Evolutionary conservation across 768 basidiomycete species (phyloP).

Genomic region (Favolaschia claudopus): DNA sequence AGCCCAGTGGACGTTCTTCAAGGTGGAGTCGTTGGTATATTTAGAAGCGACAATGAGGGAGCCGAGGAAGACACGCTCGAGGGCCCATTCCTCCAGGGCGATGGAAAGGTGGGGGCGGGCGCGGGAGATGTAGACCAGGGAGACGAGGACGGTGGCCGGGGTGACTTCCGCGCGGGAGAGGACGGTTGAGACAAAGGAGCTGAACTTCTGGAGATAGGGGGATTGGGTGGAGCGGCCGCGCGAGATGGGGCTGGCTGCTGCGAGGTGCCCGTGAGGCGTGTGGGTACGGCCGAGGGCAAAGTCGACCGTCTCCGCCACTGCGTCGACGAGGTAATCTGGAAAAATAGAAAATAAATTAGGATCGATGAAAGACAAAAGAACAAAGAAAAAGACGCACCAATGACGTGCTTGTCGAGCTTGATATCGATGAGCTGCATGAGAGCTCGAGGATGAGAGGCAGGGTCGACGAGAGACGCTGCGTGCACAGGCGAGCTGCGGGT

Average conservation of each 20-base stretch:
- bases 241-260: too few species aligned
- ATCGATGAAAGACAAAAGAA: not conserved
- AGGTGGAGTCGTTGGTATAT: slow-evolving; percentile 89
- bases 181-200: slow-evolving; percentile 71
- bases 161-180: slow-evolving; percentile 78
- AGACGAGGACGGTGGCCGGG: slow-evolving; percentile 69
- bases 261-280: slow-evolving; percentile 52
- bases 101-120: slow-evolving; percentile 84
- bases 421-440: slow-evolving; percentile 74
- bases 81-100: slow-evolving; percentile 84
- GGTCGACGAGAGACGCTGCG: slow-evolving; percentile 58
- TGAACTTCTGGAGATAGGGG: slow-evolving; percentile 64
- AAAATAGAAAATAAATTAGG: slow-evolving; percentile 1
- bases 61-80: slow-evolving; percentile 91
- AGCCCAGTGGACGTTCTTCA: slow-evolving; percentile 93
- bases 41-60: slow-evolving; percentile 89
- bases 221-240: slow-evolving; percentile 57
- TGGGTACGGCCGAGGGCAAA: slow-evolving; percentile 76
- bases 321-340: slow-evolving; percentile 76
- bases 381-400: slow-evolving; percentile 56
- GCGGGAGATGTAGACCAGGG: slow-evolving; percentile 80
- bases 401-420: slow-evolving; percentile 65
- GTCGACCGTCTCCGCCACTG: slow-evolving; percentile 75
- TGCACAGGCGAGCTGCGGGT: slow-evolving; percentile 5
- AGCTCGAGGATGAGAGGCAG: slow-evolving; percentile 66